phyloP scores from a whole-genome alignment of 306 rosid genomes.

The Cyamopsis tetragonoloba region DNA sequence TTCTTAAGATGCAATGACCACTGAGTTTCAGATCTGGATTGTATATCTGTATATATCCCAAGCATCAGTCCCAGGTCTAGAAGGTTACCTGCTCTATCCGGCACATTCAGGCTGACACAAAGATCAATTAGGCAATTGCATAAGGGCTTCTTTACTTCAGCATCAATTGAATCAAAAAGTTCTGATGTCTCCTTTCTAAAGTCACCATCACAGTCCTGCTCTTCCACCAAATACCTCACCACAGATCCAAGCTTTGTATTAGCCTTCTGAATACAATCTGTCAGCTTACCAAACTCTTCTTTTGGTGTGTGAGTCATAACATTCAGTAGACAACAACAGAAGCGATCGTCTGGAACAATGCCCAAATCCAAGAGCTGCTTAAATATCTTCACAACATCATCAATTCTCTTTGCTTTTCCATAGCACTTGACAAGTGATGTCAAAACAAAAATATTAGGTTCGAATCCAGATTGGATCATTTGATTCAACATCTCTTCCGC shows the following conservation, averaged over 20 bases:
- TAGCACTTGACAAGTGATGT: constrained; percentile 83
- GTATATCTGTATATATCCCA: constrained; percentile 60
- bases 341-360: constrained; percentile 66
- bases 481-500: constrained; percentile 65
- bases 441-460: constrained; percentile 68
- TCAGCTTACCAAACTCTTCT: constrained; percentile 63
- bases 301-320: constrained; percentile 68
- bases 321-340: constrained; percentile 81
- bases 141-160: constrained; percentile 63
- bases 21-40: constrained; percentile 57
- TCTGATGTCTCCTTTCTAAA: constrained; percentile 61
- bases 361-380: constrained; percentile 52
- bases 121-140: constrained; percentile 92
- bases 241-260: constrained; percentile 63
- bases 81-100: constrained; percentile 61
- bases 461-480: constrained; percentile 73
- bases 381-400: constrained; percentile 73
- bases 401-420: constrained; percentile 75
- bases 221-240: constrained; percentile 58
- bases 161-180: constrained; percentile 46
- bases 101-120: constrained; percentile 58
- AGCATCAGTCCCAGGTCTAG: constrained; percentile 53
- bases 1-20: constrained; percentile 86
- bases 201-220: constrained; percentile 30
- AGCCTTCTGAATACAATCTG: constrained; percentile 56